Evolutionary conservation across 192 early-diverging fungal species (phyloP).

Genomic region (Coemansia javaensis): DNA sequence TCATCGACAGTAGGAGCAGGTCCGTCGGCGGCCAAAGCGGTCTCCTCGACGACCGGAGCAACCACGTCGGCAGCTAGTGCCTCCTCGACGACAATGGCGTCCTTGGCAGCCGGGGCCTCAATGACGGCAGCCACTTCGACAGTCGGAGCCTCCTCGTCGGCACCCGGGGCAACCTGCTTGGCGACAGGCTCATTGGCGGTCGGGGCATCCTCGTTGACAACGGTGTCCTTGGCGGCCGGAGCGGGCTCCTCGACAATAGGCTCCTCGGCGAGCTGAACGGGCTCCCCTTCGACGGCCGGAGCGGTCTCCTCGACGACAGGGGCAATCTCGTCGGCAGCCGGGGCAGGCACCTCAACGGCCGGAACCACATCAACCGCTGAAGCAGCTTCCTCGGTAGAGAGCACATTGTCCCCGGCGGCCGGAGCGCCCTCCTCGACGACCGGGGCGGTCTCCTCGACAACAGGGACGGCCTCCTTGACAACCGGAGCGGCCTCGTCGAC

Average conservation of each 20-base stretch:
- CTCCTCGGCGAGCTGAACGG: not conserved
- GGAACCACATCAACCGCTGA: too few species aligned
- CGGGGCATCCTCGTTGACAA: too few species aligned
- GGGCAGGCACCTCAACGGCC: too few species aligned
- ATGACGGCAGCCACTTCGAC: not conserved
- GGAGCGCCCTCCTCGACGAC: constrained; percentile 2
- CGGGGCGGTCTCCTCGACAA: not conserved
- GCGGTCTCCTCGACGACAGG: not conserved
- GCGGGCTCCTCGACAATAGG: not conserved
- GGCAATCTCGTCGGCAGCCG: too few species aligned
- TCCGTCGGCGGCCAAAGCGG: not conserved
- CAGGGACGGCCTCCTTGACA: too few species aligned
- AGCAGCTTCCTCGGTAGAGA: too few species aligned
- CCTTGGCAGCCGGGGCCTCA: not conserved
- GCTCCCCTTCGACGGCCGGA: not conserved
- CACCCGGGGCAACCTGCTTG: not conserved
- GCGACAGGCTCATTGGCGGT: constrained; percentile 3
- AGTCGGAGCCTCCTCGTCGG: not conserved
- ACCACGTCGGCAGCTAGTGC: too few species aligned
- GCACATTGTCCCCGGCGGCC: not conserved
- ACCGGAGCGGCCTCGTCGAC: too few species aligned
- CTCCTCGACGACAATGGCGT: not conserved
- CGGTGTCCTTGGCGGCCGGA: too few species aligned
- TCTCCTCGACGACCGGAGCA: not conserved
- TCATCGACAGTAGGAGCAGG: not conserved